phyloP scores from a whole-genome alignment of 257 asterid genomes.

The Dorcoceras hygrometricum region DNA sequence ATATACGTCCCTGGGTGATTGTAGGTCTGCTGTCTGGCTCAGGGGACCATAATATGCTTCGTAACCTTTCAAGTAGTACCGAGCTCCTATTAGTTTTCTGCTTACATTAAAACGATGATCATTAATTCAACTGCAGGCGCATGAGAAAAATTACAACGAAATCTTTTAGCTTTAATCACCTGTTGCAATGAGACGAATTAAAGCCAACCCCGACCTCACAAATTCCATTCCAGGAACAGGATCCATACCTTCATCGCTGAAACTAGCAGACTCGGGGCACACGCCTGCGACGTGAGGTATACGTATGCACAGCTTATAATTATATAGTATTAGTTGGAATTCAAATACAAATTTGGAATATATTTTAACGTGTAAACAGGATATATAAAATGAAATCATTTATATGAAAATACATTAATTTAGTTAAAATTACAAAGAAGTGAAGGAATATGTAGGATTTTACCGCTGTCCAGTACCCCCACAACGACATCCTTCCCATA shows the following conservation, averaged over 20 bases:
- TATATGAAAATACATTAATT: too few relatives aligned
- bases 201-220: constrained; percentile 40
- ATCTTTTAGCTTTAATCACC: constrained; percentile 18
- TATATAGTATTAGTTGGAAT: too few relatives aligned
- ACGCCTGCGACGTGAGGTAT: constrained; percentile 25
- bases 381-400: not conserved
- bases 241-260: constrained; percentile 46
- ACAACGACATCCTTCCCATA: constrained; percentile 34
- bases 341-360: too few relatives aligned
- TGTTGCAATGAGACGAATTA: constrained; percentile 41
- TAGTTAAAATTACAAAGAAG: too few relatives aligned
- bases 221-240: constrained; percentile 58
- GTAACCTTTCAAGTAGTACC: constrained; percentile 40
- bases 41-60: constrained; percentile 31
- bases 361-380: not conserved
- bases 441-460: not conserved
- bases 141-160: not conserved
- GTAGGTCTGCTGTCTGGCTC: constrained; percentile 26
- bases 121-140: too few relatives aligned
- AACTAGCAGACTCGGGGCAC: constrained; percentile 55
- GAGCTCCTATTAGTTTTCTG: constrained; percentile 48
- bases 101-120: too few relatives aligned
- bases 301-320: too few relatives aligned
- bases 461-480: constrained; percentile 44
- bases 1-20: constrained; percentile 34